Evolutionary conservation across 495 filamentous ascomycete genomes (phyloP).

Genomic region (Penicillium samsonianum): DNA sequence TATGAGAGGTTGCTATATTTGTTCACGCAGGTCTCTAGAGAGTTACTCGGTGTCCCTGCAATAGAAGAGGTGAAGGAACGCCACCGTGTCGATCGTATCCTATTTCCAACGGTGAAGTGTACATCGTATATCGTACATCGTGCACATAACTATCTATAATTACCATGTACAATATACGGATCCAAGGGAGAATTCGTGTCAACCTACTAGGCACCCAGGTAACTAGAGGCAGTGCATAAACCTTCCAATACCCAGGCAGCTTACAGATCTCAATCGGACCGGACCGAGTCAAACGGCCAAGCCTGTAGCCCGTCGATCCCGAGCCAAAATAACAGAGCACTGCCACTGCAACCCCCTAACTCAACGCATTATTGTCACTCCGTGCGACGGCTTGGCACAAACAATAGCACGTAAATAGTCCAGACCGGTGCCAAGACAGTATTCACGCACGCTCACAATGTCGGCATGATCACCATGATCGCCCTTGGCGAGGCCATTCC

Average conservation of each 20-base stretch:
- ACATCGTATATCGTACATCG: not conserved
- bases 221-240: not conserved
- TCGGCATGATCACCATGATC: slow-evolving; percentile 30
- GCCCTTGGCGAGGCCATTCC: slow-evolving; percentile 27
- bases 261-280: slow-evolving; percentile 21
- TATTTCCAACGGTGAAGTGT: not conserved
- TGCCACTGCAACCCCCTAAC: slow-evolving; percentile 19
- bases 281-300: slow-evolving; percentile 20
- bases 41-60: not conserved
- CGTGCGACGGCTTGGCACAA: slow-evolving; percentile 27
- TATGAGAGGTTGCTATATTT: slow-evolving; percentile 9
- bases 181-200: not conserved
- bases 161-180: not conserved
- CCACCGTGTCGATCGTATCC: slow-evolving; percentile 2
- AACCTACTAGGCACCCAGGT: not conserved
- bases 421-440: slow-evolving; percentile 18
- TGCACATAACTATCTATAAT: no score
- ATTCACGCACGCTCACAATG: slow-evolving; percentile 13
- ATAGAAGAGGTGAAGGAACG: not conserved
- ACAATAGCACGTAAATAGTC: slow-evolving; percentile 16
- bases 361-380: slow-evolving; percentile 10
- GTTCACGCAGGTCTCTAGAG: not conserved
- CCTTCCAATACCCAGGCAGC: not conserved
- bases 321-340: slow-evolving; percentile 14
- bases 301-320: slow-evolving; percentile 24